Base-by-base conservation (phyloP, 306 rosid species). In the Cucurbita moschata region DNA sequence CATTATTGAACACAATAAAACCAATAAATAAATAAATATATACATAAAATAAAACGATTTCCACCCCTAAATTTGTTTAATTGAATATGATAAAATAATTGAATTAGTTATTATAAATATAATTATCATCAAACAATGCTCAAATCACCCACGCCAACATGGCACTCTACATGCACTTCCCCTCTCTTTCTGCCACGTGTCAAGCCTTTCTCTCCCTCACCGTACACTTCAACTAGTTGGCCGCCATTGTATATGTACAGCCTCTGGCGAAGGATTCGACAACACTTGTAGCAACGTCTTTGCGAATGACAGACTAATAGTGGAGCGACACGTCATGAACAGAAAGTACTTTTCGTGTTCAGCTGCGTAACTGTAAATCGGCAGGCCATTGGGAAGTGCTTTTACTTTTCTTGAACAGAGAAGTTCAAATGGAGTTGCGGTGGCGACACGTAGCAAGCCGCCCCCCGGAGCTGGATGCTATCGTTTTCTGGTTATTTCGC, bases 131-230 rank as follows among this genome's bases (percentile, higher is more conserved):
- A 30, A 2, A 30, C 35, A 30, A 30, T 30, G 35, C 35, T 30
- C 35, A 30, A 30, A 30, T 30, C 35, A 30, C 35, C 35, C 35
- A 30, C 35, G 4, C 3, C 35, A 30, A 30, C 35, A 30, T 30
- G 35, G 35, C 35, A 30, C 35, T 2, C 35, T 30, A 2, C 43
- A 59, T 23, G 40, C 49, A 61, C 11, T 71, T 39, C 2, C 40
- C 19, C 46, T 44, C 38, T 10, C 10, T 0, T 65, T 57, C 3
- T 30, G 74, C 78, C 84, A 78, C 82, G 80, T 78, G 12, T 43
- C 30, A 38, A 38, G 14, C 38, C 5, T 7, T 0, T n/a, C 38
- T 0, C 8, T 19, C 72, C 10, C 1, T n/a, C n/a, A 5, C 72
- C 54, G 53, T 42, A 65, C 71, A 16, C 6, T 10, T 18, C 8